Base-by-base conservation (phyloP, 1,284 basidiomycete genomes). In the Ganoderma sinense region DNA sequence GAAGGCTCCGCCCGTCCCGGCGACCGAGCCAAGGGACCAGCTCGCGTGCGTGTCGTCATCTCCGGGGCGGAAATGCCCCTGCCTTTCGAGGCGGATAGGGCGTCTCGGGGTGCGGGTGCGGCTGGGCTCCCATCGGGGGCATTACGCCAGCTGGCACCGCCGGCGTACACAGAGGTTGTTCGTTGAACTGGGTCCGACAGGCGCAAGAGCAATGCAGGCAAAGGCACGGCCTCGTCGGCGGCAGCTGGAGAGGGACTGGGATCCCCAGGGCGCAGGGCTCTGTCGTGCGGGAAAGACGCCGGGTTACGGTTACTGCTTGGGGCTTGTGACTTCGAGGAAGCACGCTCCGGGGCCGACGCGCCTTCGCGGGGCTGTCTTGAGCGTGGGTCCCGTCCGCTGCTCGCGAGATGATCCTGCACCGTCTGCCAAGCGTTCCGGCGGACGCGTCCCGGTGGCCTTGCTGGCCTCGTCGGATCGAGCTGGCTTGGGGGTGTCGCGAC, bases 361-460 rank as follows among this genome's bases (percentile, higher is more conserved):
- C 40, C 67, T 53, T 69, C 69, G 41, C 59, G 58, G 40, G 62
- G 63, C 59, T 45, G 40, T 51, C 45, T 69, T 41, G 45, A 61
- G 39, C 65, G 68, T 59, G 67, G 26, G 48, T 64, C 67, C 56
- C 64, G 66, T 14, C 48, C 67, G 45, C 63, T 70, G 31, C 61
- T 61, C 51, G 72, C 64, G 23, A 90, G 84, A 74, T 89, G 84
- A 7, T 85, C 84, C 60, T 85, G 86, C 20, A 90, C 82, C 16
- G 86, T 84, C 71, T 86, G 83, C 61, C 83, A 80, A 61, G 88
- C 79, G 71, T 67, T 79, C 62, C 75, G 79, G 20, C 68, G 73
- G 20, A 67, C 51, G 20, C 73, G 71, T 23, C 59, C 53, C 11
- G 71, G 23, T 16, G 59, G 53, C 29, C 36, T 65, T 14, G 41